Conservation (phyloP, 2,329 filamentous ascomycete species). For the Curvularia eragrostidis region DNA sequence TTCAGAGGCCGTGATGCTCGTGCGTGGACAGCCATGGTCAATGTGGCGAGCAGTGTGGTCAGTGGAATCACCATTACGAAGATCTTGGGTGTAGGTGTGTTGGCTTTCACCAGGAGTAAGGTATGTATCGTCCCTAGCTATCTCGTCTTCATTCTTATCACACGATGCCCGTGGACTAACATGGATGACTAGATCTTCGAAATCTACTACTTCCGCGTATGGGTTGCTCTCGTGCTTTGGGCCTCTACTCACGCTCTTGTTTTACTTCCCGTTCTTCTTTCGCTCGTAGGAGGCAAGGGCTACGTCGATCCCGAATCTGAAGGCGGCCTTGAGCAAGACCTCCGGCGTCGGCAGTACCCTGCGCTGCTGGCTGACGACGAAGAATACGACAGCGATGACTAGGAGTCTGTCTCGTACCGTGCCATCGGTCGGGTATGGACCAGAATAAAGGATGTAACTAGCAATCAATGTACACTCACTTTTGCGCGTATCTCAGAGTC, state of each 20-base stretch:
- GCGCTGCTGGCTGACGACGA: constrained; percentile 76
- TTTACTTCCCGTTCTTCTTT: constrained; percentile 88
- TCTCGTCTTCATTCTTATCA: not conserved
- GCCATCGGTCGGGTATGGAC: not conserved
- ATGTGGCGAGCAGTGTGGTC: constrained; percentile 93
- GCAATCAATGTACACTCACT: not conserved
- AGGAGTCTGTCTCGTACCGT: constrained; percentile 13
- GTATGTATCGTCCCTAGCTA: constrained; percentile 28
- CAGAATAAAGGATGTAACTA: not conserved
- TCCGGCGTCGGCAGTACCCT: constrained; percentile 79
- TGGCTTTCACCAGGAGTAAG: constrained; percentile 94
- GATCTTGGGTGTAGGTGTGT: constrained; percentile 85
- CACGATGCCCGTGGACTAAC: not conserved
- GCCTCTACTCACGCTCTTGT: constrained; percentile 88
- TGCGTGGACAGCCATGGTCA: constrained; percentile 91
- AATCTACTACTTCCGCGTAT: constrained; percentile 98
- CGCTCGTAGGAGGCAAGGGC: constrained; percentile 79
- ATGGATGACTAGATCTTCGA: constrained; percentile 75
- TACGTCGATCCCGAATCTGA: constrained; percentile 88
- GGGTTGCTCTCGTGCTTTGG: constrained; percentile 89
- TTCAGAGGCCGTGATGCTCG: constrained; percentile 84
- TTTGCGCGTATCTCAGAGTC: not conserved
- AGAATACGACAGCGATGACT: constrained; percentile 65
- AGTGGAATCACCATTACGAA: constrained; percentile 97
- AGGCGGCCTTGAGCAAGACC: constrained; percentile 86